These are phyloP conservation scores for Prillingera fragicola DNA, from an alignment of 1,284 basidiomycete genomes.

Conservation along the genomic window DNA sequence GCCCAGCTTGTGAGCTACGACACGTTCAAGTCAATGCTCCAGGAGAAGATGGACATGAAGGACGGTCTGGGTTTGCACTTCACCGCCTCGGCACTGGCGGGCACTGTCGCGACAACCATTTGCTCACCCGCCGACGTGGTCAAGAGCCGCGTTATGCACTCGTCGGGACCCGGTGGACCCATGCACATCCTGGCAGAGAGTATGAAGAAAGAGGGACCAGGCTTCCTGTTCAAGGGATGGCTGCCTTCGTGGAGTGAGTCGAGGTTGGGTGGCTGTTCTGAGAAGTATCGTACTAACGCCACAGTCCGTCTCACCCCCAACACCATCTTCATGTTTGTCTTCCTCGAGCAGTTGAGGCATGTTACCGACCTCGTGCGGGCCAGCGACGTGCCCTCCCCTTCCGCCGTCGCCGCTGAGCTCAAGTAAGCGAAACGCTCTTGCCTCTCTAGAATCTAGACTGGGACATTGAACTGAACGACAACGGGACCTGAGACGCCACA, in stretches of 20 bases:
- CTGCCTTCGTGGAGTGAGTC: conserved; percentile 52
- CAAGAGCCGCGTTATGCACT: conserved; percentile 52
- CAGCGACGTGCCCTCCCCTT: too few relatives aligned
- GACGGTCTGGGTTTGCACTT: conserved; percentile 53
- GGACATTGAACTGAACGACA: too few relatives aligned
- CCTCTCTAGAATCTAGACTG: too few relatives aligned
- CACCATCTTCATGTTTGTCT: conserved; percentile 48
- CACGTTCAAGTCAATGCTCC: conserved; percentile 52
- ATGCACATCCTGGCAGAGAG: conserved; percentile 24
- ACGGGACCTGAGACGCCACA: too few relatives aligned
- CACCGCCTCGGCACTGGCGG: conserved; percentile 50
- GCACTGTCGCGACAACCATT: conserved; percentile 54
- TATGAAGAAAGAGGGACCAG: conserved; percentile 42
- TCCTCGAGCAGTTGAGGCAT: conserved; percentile 45
- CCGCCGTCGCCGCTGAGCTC: too few relatives aligned
- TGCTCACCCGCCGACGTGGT: conserved; percentile 52
- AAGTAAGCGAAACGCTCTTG: too few relatives aligned
- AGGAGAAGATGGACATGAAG: conserved; percentile 41
- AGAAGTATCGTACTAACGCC: not conserved
- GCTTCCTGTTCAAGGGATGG: conserved; percentile 55
- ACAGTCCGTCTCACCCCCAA: conserved; percentile 50
- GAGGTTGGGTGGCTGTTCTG: not conserved
- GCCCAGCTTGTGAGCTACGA: conserved; percentile 53
- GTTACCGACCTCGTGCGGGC: conserved; percentile 33
- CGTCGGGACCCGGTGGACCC: conserved; percentile 27